Percentiles rank a stretch among this genome's conserved stretches.
Conservation (phyloP, 768 basidiomycete species). For the Suillus decipiens region DNA sequence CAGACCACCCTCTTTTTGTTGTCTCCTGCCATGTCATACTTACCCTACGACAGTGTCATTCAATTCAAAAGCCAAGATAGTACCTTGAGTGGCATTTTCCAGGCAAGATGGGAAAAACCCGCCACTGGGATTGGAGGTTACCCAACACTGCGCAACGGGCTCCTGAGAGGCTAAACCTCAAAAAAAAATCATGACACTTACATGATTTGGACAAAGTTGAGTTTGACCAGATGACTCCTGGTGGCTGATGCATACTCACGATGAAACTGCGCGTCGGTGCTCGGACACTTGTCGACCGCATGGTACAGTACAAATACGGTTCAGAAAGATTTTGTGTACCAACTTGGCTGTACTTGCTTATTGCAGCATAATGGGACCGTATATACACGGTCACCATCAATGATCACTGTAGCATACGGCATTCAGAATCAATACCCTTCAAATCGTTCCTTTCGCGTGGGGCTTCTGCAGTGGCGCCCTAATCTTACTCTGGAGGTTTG, state of each 20-base stretch:
- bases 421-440: neutral
- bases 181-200: neutral
- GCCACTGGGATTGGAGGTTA: neutral
- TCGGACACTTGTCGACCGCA: too few species aligned
- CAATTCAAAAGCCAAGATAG: constrained; percentile 4
- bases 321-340: neutral
- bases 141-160: neutral
- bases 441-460: too few species aligned
- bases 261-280: too few species aligned
- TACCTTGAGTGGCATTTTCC: neutral
- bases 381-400: neutral
- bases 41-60: constrained; percentile 5
- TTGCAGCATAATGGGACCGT: neutral
- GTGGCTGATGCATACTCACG: neutral
- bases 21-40: neutral
- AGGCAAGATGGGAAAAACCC: neutral
- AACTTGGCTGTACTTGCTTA: neutral
- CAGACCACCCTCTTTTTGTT: neutral
- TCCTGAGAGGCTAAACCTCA: neutral
- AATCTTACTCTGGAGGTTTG: neutral
- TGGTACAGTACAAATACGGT: neutral
- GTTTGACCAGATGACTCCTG: neutral
- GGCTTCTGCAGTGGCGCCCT: neutral
- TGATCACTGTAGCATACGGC: neutral
- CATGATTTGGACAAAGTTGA: constrained; percentile 1